These are phyloP conservation scores for Staphylotrichum longicolle DNA, from an alignment of 495 filamentous ascomycete species.

Conservation along the genomic window DNA sequence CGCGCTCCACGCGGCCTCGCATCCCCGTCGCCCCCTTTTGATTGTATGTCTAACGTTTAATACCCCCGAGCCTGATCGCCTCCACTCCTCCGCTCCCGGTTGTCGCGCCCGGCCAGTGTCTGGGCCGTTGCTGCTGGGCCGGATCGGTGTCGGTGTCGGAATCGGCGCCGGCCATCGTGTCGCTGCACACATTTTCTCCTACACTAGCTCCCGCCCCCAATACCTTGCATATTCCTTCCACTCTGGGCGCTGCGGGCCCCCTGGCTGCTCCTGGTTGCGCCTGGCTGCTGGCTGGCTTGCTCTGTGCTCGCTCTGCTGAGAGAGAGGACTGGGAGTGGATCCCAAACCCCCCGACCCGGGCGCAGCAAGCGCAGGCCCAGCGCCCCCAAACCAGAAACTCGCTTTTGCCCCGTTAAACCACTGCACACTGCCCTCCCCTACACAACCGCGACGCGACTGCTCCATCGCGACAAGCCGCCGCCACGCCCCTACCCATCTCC, in stretches of 20 bases:
- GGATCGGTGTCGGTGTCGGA: slow-evolving; percentile 16
- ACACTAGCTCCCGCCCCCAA: background rate
- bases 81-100: slow-evolving; percentile 27
- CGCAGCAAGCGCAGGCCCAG: background rate
- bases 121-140: slow-evolving; percentile 16
- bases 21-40: slow-evolving; percentile 21
- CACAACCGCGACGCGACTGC: slow-evolving; percentile 53
- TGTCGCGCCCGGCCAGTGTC: slow-evolving; percentile 20
- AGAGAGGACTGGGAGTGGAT: slow-evolving; percentile 19
- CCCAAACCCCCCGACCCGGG: background rate
- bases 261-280: background rate
- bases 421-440: slow-evolving; percentile 31
- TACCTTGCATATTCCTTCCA: background rate
- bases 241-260: background rate
- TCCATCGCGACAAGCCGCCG: slow-evolving; percentile 51
- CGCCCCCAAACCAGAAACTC: slow-evolving; percentile 31
- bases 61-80: slow-evolving; percentile 32
- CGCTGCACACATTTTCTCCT: background rate
- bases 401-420: slow-evolving; percentile 36
- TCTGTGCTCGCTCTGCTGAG: too few species aligned
- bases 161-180: slow-evolving; percentile 5
- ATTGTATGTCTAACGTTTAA: slow-evolving; percentile 23
- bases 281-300: too few species aligned
- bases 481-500: slow-evolving; percentile 42
- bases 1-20: slow-evolving; percentile 26